These are phyloP conservation scores for Chalara sp. DNA, from an alignment of 2,329 filamentous ascomycete genomes.

Conservation along the genomic window DNA sequence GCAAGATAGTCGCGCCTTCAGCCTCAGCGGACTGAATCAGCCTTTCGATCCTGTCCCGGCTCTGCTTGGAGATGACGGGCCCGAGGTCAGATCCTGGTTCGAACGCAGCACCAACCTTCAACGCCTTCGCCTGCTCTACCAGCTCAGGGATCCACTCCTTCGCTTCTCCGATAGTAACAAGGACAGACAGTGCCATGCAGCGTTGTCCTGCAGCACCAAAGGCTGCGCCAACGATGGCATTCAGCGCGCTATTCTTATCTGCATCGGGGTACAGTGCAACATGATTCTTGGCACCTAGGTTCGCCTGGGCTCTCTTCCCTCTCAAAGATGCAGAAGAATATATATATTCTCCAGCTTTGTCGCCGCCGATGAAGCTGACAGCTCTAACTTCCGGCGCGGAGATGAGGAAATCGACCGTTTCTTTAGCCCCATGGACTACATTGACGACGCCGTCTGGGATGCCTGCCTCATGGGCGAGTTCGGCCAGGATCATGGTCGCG, in stretches of 20 bases:
- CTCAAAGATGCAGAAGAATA: slow-evolving; percentile 72
- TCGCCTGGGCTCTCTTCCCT: slow-evolving; percentile 83
- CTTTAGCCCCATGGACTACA: slow-evolving; percentile 72
- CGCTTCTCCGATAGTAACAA: slow-evolving; percentile 82
- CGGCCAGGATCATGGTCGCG: slow-evolving; percentile 77
- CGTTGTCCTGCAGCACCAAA: slow-evolving; percentile 81
- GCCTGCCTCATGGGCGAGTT: slow-evolving; percentile 72
- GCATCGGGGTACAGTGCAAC: slow-evolving; percentile 77
- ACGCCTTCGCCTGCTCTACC: slow-evolving; percentile 64
- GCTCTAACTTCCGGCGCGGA: slow-evolving; percentile 82
- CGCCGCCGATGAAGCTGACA: slow-evolving; percentile 77
- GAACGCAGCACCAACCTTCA: slow-evolving; percentile 75
- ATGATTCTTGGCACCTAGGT: slow-evolving; percentile 85
- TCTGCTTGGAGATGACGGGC: slow-evolving; percentile 74
- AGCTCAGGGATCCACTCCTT: slow-evolving; percentile 77
- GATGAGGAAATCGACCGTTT: slow-evolving; percentile 78
- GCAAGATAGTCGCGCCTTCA: slow-evolving; percentile 75
- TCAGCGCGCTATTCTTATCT: slow-evolving; percentile 86
- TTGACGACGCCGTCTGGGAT: slow-evolving; percentile 79
- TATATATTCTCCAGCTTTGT: slow-evolving; percentile 86
- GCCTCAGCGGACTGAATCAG: slow-evolving; percentile 71
- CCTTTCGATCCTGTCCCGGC: slow-evolving; percentile 70
- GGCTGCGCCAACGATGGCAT: slow-evolving; percentile 75
- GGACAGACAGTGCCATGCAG: slow-evolving; percentile 79
- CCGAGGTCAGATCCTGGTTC: slow-evolving; percentile 74